These are phyloP conservation scores for Priceomyces castillae DNA, from an alignment of 805 yeast genomes.

Conservation along the genomic window DNA sequence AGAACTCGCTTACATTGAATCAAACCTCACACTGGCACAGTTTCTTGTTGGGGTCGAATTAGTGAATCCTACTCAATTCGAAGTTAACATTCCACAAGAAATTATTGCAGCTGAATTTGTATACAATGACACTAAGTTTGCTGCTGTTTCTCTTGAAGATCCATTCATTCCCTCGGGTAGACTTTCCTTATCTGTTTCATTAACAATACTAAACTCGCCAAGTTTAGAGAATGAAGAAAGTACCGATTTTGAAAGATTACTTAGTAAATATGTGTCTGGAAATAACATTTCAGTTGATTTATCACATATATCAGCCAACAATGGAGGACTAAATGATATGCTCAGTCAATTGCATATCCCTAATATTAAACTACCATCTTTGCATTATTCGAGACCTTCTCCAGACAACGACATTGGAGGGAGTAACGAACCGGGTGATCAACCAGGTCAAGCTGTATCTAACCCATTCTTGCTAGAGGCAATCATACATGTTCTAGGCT, in stretches of 20 bases:
- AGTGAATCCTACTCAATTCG: slow-evolving; percentile 29
- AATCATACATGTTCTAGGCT: slow-evolving; percentile 52
- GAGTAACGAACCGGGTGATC: not conserved
- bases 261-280: slow-evolving; percentile 42
- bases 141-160: slow-evolving; percentile 21
- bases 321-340: slow-evolving; percentile 12
- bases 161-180: slow-evolving; percentile 14
- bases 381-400: slow-evolving; percentile 19
- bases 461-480: slow-evolving; percentile 46
- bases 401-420: slow-evolving; percentile 1
- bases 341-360: slow-evolving; percentile 18
- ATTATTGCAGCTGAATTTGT: slow-evolving; percentile 23
- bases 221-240: not conserved
- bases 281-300: slow-evolving; percentile 21
- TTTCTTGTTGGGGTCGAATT: slow-evolving; percentile 30
- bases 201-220: not conserved
- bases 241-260: slow-evolving; percentile 25
- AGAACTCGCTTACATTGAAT: slow-evolving; percentile 23
- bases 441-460: slow-evolving; percentile 7
- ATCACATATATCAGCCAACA: slow-evolving; percentile 21
- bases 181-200: not conserved
- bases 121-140: slow-evolving; percentile 35
- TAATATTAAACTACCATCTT: slow-evolving; percentile 21
- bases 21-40: slow-evolving; percentile 20
- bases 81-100: slow-evolving; percentile 22